Evolutionary conservation across 768 basidiomycete species (phyloP).

Genomic region (Cystobasidium onofrii): DNA sequence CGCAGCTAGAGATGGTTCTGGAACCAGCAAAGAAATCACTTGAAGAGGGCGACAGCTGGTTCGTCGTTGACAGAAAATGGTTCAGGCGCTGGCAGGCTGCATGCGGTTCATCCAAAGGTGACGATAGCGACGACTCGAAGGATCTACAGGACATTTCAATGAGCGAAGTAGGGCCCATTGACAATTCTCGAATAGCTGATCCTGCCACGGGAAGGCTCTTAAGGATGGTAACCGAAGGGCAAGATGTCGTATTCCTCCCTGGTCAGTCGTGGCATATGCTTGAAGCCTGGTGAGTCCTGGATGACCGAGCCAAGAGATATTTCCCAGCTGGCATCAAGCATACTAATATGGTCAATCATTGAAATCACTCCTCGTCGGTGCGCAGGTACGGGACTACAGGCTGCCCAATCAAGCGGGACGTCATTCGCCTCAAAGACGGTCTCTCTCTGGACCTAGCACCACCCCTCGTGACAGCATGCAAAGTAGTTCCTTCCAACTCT

Average conservation of each 20-base stretch:
- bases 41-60: constrained; percentile 67
- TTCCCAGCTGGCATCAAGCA: too few relatives aligned
- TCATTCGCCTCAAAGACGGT: constrained; percentile 42
- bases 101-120: constrained; percentile 51
- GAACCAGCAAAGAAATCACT: constrained; percentile 44
- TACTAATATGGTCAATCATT: too few relatives aligned
- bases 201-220: constrained; percentile 51
- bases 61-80: constrained; percentile 63
- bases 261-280: constrained; percentile 63
- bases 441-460: constrained; percentile 44
- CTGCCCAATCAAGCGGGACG: constrained; percentile 61
- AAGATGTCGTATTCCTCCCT: constrained; percentile 67
- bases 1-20: constrained; percentile 7
- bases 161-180: constrained; percentile 54
- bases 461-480: constrained; percentile 22
- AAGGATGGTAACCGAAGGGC: constrained; percentile 54
- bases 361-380: constrained; percentile 47
- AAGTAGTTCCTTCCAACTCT: constrained; percentile 34
- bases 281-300: constrained; percentile 66
- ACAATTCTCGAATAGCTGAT: constrained; percentile 62
- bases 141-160: constrained; percentile 53
- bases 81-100: constrained; percentile 67
- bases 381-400: constrained; percentile 55
- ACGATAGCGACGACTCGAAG: constrained; percentile 47
- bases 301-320: constrained; percentile 46